phyloP scores from a whole-genome alignment of 108 stramenopile genomes.

The Craspedostauros australis region DNA sequence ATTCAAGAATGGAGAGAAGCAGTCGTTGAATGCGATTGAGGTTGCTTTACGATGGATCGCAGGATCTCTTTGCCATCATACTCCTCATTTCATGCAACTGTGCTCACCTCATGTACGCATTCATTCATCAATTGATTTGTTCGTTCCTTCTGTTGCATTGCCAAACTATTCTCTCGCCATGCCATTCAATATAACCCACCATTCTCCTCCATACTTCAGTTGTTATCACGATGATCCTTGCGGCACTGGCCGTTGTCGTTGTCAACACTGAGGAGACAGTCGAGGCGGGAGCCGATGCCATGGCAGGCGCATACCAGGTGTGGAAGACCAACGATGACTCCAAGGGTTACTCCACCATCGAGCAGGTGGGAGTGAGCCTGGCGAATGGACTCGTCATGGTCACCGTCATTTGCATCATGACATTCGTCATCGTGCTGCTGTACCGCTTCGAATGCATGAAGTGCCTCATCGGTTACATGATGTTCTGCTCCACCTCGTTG shows the following conservation, averaged over 20 bases:
- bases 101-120: no score
- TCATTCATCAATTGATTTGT: neutral
- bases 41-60: no score
- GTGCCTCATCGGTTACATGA: conserved; percentile 86
- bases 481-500: conserved; percentile 75
- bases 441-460: conserved; percentile 90
- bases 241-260: conserved; percentile 71
- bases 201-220: conserved; percentile 29
- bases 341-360: conserved; percentile 35
- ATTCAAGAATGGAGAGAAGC: no score
- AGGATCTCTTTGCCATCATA: no score
- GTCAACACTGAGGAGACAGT: conserved; percentile 66
- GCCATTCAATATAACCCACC: no score
- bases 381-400: conserved; percentile 94
- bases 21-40: no score
- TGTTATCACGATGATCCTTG: conserved; percentile 74
- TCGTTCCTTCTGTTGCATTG: neutral
- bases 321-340: conserved; percentile 45
- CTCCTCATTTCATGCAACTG: no score
- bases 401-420: conserved; percentile 74
- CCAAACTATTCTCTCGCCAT: neutral
- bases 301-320: conserved; percentile 66
- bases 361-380: conserved; percentile 62
- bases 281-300: conserved; percentile 40
- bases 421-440: conserved; percentile 87